Percentiles rank a stretch among this genome's conserved stretches.
These are phyloP conservation scores for Citrus inodora DNA, from an alignment of 345 rosid species.

Conservation along the genomic window DNA sequence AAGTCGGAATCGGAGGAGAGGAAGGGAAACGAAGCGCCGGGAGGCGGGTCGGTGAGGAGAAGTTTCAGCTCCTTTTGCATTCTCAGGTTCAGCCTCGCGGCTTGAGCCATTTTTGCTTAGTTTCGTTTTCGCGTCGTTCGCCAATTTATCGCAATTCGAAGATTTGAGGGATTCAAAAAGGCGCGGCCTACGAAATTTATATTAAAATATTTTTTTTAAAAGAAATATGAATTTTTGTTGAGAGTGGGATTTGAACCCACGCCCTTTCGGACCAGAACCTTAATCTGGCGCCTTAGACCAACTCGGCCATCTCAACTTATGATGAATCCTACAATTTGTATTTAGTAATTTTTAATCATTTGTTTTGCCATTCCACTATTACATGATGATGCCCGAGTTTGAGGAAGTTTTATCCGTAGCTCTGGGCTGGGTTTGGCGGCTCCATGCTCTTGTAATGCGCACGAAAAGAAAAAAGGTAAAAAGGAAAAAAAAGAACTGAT, in stretches of 20 bases:
- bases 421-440: no score
- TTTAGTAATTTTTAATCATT: fast-evolving
- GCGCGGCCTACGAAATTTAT: background rate
- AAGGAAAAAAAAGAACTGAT: no score
- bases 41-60: conserved; percentile 79
- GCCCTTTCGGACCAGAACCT: conserved; percentile 99
- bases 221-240: background rate
- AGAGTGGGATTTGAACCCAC: conserved; percentile 69
- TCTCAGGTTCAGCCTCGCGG: conserved; percentile 65
- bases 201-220: no score
- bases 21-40: conserved; percentile 57
- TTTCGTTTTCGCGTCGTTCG: background rate
- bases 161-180: background rate
- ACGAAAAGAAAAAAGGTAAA: no score
- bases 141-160: background rate
- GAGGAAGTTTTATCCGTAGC: no score
- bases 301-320: conserved; percentile 89
- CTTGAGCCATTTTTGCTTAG: conserved; percentile 59
- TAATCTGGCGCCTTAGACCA: conserved; percentile 99
- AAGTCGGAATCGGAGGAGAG: conserved; percentile 51
- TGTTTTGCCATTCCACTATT: no score
- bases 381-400: no score
- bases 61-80: conserved; percentile 86
- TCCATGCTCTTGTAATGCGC: no score
- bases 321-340: no score